phyloP scores from a whole-genome alignment of 2,329 filamentous ascomycete species.

The Pseudogymnoascus sp. region DNA sequence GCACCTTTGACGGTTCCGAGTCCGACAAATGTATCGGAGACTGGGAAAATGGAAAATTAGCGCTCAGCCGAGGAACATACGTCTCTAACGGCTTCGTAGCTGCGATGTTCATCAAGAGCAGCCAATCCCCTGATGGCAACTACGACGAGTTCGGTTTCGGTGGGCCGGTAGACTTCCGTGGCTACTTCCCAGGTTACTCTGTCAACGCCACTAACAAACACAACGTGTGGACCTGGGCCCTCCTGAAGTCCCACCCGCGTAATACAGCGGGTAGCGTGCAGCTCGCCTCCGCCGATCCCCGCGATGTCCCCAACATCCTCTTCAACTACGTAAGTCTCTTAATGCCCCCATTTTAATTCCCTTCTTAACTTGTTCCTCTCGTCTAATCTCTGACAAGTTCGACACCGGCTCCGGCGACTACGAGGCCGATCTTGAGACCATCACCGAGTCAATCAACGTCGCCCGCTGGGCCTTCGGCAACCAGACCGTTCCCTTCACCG shows the following conservation, averaged over 20 bases:
- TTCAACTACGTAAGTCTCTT: constrained; percentile 49
- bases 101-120: constrained; percentile 13
- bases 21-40: no score
- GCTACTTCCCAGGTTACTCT: constrained; percentile 37
- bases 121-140: constrained; percentile 17
- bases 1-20: constrained; percentile 18
- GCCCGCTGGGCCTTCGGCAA: constrained; percentile 32
- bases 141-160: constrained; percentile 23
- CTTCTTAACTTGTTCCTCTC: no score
- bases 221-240: constrained; percentile 22
- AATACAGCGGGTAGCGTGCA: constrained; percentile 55
- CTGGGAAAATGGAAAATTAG: no score
- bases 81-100: constrained; percentile 45
- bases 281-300: constrained; percentile 53
- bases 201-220: constrained; percentile 34
- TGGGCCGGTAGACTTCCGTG: constrained; percentile 29
- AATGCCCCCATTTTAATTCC: no score
- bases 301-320: constrained; percentile 53
- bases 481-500: constrained; percentile 31
- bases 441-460: constrained; percentile 16
- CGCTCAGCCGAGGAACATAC: constrained; percentile 17
- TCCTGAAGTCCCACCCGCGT: constrained; percentile 55
- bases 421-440: constrained; percentile 16
- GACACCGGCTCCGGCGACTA: constrained; percentile 32
- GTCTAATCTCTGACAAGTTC: no score